These are phyloP conservation scores for Persicaria maculosa DNA, from an alignment of 148 eudicot species.

Conservation along the genomic window DNA sequence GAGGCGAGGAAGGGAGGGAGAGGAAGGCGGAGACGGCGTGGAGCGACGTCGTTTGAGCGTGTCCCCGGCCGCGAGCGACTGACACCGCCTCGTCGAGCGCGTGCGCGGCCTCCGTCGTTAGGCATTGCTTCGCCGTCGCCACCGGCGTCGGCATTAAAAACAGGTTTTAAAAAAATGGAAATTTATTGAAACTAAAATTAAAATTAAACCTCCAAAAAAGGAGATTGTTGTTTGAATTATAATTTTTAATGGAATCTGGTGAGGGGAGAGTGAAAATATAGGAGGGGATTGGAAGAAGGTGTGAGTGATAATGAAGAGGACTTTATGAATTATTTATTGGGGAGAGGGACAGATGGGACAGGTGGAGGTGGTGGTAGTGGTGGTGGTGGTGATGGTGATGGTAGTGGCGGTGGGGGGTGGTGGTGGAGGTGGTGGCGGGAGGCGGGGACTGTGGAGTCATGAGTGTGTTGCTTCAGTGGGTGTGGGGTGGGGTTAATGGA, in stretches of 20 bases:
- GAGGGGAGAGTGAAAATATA: background rate
- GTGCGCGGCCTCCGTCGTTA: conserved; percentile 49
- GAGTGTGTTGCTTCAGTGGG: background rate
- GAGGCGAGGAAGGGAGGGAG: conserved; percentile 42
- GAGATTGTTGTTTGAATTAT: background rate
- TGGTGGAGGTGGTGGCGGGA: background rate
- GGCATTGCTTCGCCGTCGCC: conserved; percentile 69
- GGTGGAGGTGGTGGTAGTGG: conserved; percentile 17
- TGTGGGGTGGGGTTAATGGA: background rate
- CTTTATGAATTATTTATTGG: conserved; percentile 15
- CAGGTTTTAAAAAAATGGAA: background rate
- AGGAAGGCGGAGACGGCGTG: conserved; percentile 69
- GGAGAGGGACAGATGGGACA: conserved; percentile 14
- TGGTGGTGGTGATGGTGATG: conserved; percentile 10
- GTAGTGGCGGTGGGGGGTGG: background rate
- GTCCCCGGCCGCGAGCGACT: conserved; percentile 56
- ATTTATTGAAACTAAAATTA: background rate
- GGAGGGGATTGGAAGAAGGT: background rate
- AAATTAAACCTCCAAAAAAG: background rate
- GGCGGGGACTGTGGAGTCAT: background rate
- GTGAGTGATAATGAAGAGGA: conserved; percentile 3
- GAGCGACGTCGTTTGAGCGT: conserved; percentile 80
- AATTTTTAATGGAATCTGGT: background rate
- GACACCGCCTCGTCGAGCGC: conserved; percentile 70
- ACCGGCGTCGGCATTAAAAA: conserved; percentile 78